Evolutionary conservation across 805 yeast genomes (phyloP).

Genomic region (Cyberlindnera amylophila): DNA sequence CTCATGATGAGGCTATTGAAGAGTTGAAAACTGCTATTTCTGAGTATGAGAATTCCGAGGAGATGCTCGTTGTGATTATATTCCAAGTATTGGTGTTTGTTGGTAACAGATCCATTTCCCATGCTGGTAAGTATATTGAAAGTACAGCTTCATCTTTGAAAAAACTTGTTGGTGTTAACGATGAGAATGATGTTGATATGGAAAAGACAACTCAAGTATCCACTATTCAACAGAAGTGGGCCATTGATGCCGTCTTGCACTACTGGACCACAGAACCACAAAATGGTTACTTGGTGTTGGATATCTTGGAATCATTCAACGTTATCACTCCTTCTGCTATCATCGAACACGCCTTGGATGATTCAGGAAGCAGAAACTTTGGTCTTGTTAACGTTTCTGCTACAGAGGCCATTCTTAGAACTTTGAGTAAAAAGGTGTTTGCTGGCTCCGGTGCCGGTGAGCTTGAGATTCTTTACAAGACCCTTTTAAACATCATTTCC

Average conservation of each 20-base stretch:
- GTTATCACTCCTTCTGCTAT: slow-evolving; percentile 40
- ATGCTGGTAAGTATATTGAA: slow-evolving; percentile 54
- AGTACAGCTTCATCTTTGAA: slow-evolving; percentile 36
- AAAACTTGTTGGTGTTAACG: slow-evolving; percentile 24
- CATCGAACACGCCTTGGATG: slow-evolving; percentile 40
- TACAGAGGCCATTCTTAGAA: slow-evolving; percentile 40
- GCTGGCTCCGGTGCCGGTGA: slow-evolving; percentile 22
- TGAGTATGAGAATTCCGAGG: slow-evolving; percentile 34
- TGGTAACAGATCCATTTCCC: slow-evolving; percentile 86
- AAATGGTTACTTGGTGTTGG: slow-evolving; percentile 57
- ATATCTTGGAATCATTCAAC: slow-evolving; percentile 44
- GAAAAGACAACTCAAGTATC: slow-evolving; percentile 21
- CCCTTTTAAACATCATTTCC: slow-evolving; percentile 23
- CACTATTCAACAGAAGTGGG: slow-evolving; percentile 36
- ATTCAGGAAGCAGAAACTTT: slow-evolving; percentile 29
- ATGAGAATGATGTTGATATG: slow-evolving; percentile 6
- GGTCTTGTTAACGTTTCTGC: slow-evolving; percentile 44
- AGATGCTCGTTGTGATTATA: slow-evolving; percentile 54
- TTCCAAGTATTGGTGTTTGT: slow-evolving; percentile 73
- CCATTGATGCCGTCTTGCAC: slow-evolving; percentile 53
- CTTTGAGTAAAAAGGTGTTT: slow-evolving; percentile 27
- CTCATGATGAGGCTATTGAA: slow-evolving; percentile 28
- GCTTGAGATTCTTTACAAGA: slow-evolving; percentile 29
- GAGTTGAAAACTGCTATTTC: slow-evolving; percentile 29
- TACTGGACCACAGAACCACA: slow-evolving; percentile 67